Percentiles rank a stretch among this genome's conserved stretches.
Evolutionary conservation across 768 basidiomycete species (phyloP).

Genomic region (Rhodotorula taiwanensis): DNA sequence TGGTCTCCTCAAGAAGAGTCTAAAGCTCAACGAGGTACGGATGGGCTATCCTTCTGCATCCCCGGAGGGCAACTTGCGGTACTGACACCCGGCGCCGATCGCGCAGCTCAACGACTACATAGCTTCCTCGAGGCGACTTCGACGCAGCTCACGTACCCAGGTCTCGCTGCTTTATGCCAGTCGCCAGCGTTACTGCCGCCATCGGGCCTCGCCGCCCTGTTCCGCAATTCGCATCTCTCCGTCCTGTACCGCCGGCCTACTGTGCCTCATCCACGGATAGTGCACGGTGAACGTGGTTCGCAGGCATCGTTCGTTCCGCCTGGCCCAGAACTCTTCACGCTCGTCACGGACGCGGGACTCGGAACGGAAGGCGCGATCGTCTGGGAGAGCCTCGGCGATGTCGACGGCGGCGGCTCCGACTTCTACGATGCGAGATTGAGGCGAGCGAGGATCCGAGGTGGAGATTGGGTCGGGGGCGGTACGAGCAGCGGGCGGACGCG

Average conservation of each 20-base stretch:
- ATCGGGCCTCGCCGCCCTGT: slow-evolving; percentile 71
- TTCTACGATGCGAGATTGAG: slow-evolving; percentile 70
- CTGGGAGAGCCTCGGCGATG: slow-evolving; percentile 85
- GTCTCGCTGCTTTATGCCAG: slow-evolving; percentile 70
- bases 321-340: slow-evolving; percentile 60
- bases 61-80: too few species aligned
- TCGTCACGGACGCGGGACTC: slow-evolving; percentile 81
- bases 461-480: slow-evolving; percentile 46
- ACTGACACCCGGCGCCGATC: too few species aligned
- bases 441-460: slow-evolving; percentile 60
- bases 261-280: not conserved
- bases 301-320: not conserved
- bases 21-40: slow-evolving; percentile 66
- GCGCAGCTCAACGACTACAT: slow-evolving; percentile 59
- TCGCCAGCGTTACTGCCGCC: slow-evolving; percentile 44
- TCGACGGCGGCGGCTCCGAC: slow-evolving; percentile 67
- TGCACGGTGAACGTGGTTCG: too few species aligned
- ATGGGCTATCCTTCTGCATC: too few species aligned
- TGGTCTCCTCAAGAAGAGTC: slow-evolving; percentile 55
- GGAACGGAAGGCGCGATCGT: slow-evolving; percentile 68
- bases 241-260: slow-evolving; percentile 59
- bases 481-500: slow-evolving; percentile 48
- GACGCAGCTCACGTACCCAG: slow-evolving; percentile 82
- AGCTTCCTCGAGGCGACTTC: slow-evolving; percentile 57
- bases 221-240: slow-evolving; percentile 81